Evolutionary conservation across 176 grass and related monocot genomes (phyloP), one percentile per base, ranked within the genome.

Genomic region (Cocos nucifera): DNA sequence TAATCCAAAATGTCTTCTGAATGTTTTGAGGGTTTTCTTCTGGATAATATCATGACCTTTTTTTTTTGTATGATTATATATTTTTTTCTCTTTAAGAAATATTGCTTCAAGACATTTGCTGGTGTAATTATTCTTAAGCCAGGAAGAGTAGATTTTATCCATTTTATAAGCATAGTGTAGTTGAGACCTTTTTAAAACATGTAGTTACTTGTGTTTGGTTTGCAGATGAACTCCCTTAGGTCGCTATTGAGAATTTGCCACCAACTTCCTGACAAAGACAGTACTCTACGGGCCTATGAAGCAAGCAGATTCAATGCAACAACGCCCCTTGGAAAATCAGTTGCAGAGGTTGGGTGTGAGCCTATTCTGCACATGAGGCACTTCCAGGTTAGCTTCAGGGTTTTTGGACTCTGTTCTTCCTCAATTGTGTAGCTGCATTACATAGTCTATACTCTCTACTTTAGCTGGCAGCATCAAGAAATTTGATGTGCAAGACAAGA

Each of bases 331-430:
- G 92, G 92, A 80, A 90, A 82, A 49, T 88, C 79, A 9, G 92
- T 97, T 66, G 87, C 87, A 6, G 92, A 88, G 51, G 69, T 97
- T 75, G 92, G 92, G 22, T 90, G 92, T 66, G 81, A 97, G 71
- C 92, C 92, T 71, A 88, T 97, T 82, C 80, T 97, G 69, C 87
- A 97, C 69, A 97, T 97, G 92, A 82, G 92, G 55, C 75, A 88
- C 63, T 97, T 97, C 78, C 92, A 96, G 92, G 92, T 96, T 25
- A 56, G 69, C 65, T n/a, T 15, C 58, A 53, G 19, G 63, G 22
- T 64, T 79, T 48, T 63, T 23, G 35, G 35, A 44, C 22, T 56
- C 73, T 51, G 65, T 61, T 51, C 63, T 62, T 24, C 53, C 19
- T 25, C 27, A 52, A 55, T 65, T 23, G 19, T 58, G 58, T 29